Evolutionary conservation across 2,329 filamentous ascomycete genomes (phyloP), one percentile per base, ranked within the genome.

Genomic region (Emericellopsis atlantica): DNA sequence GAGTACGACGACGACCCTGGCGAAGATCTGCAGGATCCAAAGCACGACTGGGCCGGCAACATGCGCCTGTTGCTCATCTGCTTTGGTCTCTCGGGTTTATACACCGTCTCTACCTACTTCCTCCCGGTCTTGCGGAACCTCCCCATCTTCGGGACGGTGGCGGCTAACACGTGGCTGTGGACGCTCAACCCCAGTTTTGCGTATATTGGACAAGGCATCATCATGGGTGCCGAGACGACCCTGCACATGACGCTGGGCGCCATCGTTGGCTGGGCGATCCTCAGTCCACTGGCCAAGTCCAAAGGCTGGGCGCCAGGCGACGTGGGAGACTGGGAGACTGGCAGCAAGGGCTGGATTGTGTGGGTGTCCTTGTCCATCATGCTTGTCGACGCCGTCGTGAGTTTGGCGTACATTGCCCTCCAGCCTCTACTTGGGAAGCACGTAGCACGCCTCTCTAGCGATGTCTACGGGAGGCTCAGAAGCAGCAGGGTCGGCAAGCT

Each of bases 261-360:
- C 4, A 58, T 94, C 14, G 54, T 95, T 9, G 92, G 92, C 22
- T 98, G 92, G 92, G 92, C 79, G 0, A 58, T 96, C 6, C 69
- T 98, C 2, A 95, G 89, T 4, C 92, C 92, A 1, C 60, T 96
- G 7, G 89, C 92, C 4, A 95, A 95, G 58, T 65, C 70, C 43
- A 77, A 74, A 50, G 87, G 84, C 3, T 98, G 92, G 92, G 92
- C 92, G 9, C 84, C 88, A 3, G 92, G 89, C 0, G 72, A 79
- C 2, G 86, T 95, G 1, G 72, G 77, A 42, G 84, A 94, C 57
- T 98, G 92, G 92, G 84, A 90, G 44, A 77, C 72, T 14, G 92
- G 92, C 9, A 95, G 87, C 57, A 95, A 96, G 62, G 92, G 90
- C 32, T 98, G 92, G 92, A 96, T 98, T 45, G 86, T 98, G 0